A percentile compares a stretch with the other conserved stretches of the same genome.
These are phyloP conservation scores for Lipomyces sp. DNA, from an alignment of 805 yeast species.

Conservation along the genomic window DNA sequence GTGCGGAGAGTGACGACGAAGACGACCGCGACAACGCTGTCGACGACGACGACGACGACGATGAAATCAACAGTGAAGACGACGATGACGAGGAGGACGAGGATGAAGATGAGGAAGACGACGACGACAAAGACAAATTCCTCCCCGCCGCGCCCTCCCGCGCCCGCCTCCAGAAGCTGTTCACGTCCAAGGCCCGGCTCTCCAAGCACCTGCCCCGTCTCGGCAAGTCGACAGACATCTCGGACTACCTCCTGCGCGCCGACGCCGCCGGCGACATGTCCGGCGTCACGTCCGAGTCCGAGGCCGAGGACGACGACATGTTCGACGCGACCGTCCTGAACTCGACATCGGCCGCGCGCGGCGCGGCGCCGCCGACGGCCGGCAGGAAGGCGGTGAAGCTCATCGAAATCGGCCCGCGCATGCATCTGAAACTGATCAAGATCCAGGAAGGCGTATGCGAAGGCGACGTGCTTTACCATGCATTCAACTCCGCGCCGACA, in stretches of 20 bases:
- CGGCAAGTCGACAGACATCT: constrained; percentile 63
- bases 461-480: constrained; percentile 85
- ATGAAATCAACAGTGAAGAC: constrained; percentile 17
- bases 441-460: constrained; percentile 89
- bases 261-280: constrained; percentile 17
- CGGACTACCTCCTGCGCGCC: constrained; percentile 61
- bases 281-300: constrained; percentile 89
- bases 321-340: constrained; percentile 51
- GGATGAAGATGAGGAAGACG: constrained; percentile 28
- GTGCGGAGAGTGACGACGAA: constrained; percentile 4
- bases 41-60: constrained; percentile 9
- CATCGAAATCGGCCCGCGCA: constrained; percentile 89
- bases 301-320: constrained; percentile 85
- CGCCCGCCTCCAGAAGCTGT: constrained; percentile 22
- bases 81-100: constrained; percentile 27
- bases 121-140: constrained; percentile 28
- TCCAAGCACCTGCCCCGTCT: constrained; percentile 66
- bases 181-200: constrained; percentile 13
- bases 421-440: constrained; percentile 70
- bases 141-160: constrained; percentile 10
- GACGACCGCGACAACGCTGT: constrained; percentile 10
- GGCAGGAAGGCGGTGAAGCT: constrained; percentile 83
- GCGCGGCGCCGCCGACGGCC: constrained; percentile 23
- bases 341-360: constrained; percentile 13
- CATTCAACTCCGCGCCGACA: constrained; percentile 32